Conservation (phyloP, 805 yeast genomes). For the Yarrowia bubula region DNA sequence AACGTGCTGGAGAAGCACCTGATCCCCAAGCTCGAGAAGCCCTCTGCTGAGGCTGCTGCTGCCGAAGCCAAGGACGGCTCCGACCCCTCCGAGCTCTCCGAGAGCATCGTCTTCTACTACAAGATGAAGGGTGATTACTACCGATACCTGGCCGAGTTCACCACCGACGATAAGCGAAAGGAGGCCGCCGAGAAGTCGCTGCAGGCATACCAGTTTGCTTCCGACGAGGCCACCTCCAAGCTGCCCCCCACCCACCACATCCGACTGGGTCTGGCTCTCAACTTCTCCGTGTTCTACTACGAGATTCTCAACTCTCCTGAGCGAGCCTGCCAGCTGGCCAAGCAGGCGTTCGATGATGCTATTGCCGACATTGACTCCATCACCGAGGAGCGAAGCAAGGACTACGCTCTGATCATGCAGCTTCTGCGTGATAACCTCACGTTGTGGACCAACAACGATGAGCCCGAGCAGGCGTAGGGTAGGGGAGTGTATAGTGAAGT, state of each 20-base stretch:
- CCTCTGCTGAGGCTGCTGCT: neutral
- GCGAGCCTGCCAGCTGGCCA: constrained; percentile 97
- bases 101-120: constrained; percentile 96
- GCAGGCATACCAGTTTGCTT: constrained; percentile 94
- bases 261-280: constrained; percentile 95
- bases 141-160: constrained; percentile 98
- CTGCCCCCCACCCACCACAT: constrained; percentile 99
- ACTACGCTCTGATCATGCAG: constrained; percentile 98
- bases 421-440: constrained; percentile 96
- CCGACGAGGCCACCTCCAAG: constrained; percentile 97
- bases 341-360: constrained; percentile 98
- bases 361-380: constrained; percentile 97
- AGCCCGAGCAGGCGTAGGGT: constrained; percentile 22
- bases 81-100: constrained; percentile 80
- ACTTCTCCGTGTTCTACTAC: constrained; percentile 96
- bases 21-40: constrained; percentile 52
- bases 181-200: constrained; percentile 92
- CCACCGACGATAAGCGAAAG: constrained; percentile 87
- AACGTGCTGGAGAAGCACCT: constrained; percentile 83
- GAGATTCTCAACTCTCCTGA: constrained; percentile 98
- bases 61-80: neutral
- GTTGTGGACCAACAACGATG: constrained; percentile 58
- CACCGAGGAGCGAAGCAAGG: constrained; percentile 97
- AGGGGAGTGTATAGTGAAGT: neutral
- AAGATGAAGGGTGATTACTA: constrained; percentile 99